These are phyloP conservation scores for Dicorynia guianensis DNA, from an alignment of 306 rosid species.

Conservation along the genomic window DNA sequence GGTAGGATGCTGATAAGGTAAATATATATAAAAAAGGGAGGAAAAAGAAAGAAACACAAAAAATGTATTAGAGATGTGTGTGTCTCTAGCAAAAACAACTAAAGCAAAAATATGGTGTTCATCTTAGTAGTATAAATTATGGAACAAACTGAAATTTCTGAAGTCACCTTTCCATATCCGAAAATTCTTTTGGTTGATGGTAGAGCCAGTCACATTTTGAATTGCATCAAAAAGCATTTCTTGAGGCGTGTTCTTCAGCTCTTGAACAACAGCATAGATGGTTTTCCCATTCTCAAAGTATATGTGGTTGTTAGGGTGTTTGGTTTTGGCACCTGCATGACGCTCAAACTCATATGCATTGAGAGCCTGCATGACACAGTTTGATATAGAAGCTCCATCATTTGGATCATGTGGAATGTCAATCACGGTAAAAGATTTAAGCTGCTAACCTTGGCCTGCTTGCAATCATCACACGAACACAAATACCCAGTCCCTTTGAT, in stretches of 20 bases:
- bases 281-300: constrained; percentile 94
- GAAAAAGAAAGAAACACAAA: not conserved
- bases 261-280: constrained; percentile 92
- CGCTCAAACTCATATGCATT: constrained; percentile 98
- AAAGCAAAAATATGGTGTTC: constrained; percentile 22
- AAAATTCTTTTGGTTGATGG: constrained; percentile 83
- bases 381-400: constrained; percentile 43
- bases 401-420: constrained; percentile 27
- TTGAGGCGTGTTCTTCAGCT: constrained; percentile 91
- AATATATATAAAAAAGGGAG: no score
- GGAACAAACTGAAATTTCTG: constrained; percentile 31
- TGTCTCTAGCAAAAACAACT: constrained; percentile 9
- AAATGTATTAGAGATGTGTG: constrained; percentile 19
- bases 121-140: constrained; percentile 7
- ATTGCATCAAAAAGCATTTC: constrained; percentile 86
- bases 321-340: constrained; percentile 95
- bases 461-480: constrained; percentile 86
- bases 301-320: constrained; percentile 95
- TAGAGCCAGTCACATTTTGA: constrained; percentile 81
- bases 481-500: constrained; percentile 94
- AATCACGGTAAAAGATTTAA: constrained; percentile 35
- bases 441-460: constrained; percentile 70
- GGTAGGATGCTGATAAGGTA: constrained; percentile 74
- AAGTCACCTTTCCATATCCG: constrained; percentile 82
- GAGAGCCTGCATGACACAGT: constrained; percentile 69